Base-by-base conservation (phyloP, 257 asterid genomes). In the Penstemon eatonii region DNA sequence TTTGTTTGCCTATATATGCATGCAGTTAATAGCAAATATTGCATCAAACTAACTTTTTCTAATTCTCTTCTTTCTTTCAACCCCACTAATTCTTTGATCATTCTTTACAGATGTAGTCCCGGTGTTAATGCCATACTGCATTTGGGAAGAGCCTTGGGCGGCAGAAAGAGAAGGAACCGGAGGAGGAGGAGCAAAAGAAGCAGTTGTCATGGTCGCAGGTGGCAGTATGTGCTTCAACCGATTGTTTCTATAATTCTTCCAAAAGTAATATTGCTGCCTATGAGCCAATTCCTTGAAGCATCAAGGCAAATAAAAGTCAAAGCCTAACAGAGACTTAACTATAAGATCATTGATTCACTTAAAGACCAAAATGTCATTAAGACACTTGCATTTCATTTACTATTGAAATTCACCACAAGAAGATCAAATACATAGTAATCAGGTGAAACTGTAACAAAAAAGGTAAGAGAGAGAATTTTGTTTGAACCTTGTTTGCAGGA, bases 211-310 rank as follows among this genome's bases (percentile, higher is more conserved):
- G 38, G 76, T 46, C 2, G 82, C 12, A n/a, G 96, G 63, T 10
- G 97, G 95, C 11, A 86, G 79, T 75, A 94, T 94, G 85, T 94
- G 99, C 87, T 94, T 94, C 87, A 94, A 80, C 70, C 93, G 84
- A 63, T 91, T 94, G 82, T 84, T 87, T 85, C 96, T 78, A 66
- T 91, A 87, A 75, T 80, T 89, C 91, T 94, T 94, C 99, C 99
- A 94, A 56, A 79, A 89, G 79, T 84, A 87, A 76, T 91, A 94
- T 67, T 94, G 96, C 75, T 94, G 97, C 79, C 96, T 84, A 63
- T 94, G 99, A 15, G 99, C 95, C 87, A 94, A 60, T 82, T 91
- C 97, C 97, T 94, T 76, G 68, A 81, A 69, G 38, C 10, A 36
- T 63, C 66, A 58, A 36, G 61, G 58, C 56, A 80, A 37, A 74